Evolutionary conservation across 179 eudicot species (phyloP).

Genomic region (Amaranthus tricolor): DNA sequence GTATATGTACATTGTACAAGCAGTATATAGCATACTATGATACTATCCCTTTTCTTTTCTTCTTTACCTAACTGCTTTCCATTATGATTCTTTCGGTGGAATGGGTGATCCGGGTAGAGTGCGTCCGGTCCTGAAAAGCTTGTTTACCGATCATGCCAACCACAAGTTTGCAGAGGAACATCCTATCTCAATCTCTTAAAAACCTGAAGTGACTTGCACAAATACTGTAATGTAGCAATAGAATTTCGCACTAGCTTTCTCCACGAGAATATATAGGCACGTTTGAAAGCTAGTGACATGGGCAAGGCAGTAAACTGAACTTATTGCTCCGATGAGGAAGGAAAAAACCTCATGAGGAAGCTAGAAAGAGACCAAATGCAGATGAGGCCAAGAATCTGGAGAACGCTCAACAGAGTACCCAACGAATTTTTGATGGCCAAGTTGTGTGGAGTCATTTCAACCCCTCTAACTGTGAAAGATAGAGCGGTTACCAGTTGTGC

Average conservation of each 20-base stretch:
- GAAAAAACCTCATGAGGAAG: conserved; percentile 74
- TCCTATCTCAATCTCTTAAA: background rate
- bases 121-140: too few species aligned
- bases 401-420: conserved; percentile 75
- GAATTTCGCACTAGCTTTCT: too few species aligned
- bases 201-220: background rate
- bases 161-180: background rate
- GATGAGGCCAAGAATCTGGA: conserved; percentile 82
- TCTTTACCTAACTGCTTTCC: too few species aligned
- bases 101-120: background rate
- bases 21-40: background rate
- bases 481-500: conserved; percentile 96
- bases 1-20: conserved; percentile 5
- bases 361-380: conserved; percentile 95
- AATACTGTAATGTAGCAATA: too few species aligned
- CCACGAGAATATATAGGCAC: background rate
- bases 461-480: conserved; percentile 89
- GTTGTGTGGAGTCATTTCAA: conserved; percentile 88
- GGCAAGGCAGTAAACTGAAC: background rate
- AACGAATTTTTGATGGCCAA: conserved; percentile 79
- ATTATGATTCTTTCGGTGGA: background rate
- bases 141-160: background rate
- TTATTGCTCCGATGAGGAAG: conserved; percentile 38
- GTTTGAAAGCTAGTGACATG: background rate
- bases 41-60: too few species aligned